These are phyloP conservation scores for Asclepias syriaca DNA, from an alignment of 257 asterid species.

Conservation along the genomic window DNA sequence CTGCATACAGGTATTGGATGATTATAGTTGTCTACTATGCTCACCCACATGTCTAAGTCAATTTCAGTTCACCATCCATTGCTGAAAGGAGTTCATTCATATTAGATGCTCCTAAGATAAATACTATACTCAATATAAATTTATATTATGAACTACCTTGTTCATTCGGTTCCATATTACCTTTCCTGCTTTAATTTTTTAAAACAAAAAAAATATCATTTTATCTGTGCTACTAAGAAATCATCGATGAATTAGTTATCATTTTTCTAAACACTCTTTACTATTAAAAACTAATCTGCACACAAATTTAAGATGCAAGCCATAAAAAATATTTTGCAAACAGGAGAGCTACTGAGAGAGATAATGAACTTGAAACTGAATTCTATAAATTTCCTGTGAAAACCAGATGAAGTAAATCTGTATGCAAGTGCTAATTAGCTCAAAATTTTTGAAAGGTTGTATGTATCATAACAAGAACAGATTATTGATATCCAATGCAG, in stretches of 20 bases:
- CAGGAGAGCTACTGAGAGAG: too few species aligned
- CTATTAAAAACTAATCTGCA: too few species aligned
- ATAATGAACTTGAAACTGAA: not conserved
- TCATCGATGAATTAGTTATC: too few species aligned
- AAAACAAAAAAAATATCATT: too few species aligned
- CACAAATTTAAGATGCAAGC: too few species aligned
- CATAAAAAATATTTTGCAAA: too few species aligned
- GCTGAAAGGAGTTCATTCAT: not conserved
- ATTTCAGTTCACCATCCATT: conserved; percentile 1
- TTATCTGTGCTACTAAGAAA: too few species aligned
- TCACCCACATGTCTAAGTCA: not conserved
- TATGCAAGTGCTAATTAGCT: not conserved
- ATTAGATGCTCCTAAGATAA: not conserved
- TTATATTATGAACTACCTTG: not conserved
- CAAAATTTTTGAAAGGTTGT: not conserved
- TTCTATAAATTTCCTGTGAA: not conserved
- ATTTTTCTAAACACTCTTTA: too few species aligned
- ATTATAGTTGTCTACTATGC: not conserved
- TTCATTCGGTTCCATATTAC: too few species aligned
- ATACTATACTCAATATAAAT: not conserved
- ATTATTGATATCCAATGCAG: not conserved
- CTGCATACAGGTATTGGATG: not conserved
- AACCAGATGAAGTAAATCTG: not conserved
- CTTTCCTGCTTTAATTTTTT: too few species aligned
- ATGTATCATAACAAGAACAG: not conserved